These are phyloP conservation scores for Pichia sp. DNA, from an alignment of 1,139 yeast species.

Conservation along the genomic window DNA sequence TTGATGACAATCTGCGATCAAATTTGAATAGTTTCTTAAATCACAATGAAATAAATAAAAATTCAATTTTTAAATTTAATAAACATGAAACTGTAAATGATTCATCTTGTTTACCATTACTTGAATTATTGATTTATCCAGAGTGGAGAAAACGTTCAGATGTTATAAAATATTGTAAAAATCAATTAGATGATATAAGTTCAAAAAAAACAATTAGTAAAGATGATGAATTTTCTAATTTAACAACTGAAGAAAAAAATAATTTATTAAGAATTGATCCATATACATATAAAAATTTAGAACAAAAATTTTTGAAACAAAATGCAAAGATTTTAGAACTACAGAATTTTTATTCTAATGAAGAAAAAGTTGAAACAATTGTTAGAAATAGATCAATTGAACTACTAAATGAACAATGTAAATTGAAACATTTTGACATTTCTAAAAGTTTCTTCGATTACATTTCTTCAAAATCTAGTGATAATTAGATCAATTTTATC, in stretches of 20 bases:
- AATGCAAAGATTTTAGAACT: slow-evolving; percentile 28
- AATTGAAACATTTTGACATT: slow-evolving; percentile 18
- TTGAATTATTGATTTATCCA: slow-evolving; percentile 33
- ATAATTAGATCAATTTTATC: too few species aligned
- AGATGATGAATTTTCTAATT: slow-evolving; percentile 16
- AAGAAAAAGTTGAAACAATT: slow-evolving; percentile 35
- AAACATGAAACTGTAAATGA: slow-evolving; percentile 7
- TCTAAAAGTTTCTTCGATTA: neutral
- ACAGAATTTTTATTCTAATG: slow-evolving; percentile 34
- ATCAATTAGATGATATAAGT: slow-evolving; percentile 25
- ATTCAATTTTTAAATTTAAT: slow-evolving; percentile 20
- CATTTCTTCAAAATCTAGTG: neutral
- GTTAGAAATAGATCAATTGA: slow-evolving; percentile 32
- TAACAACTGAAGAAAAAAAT: slow-evolving; percentile 21
- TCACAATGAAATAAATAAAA: slow-evolving; percentile 22
- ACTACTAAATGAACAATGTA: slow-evolving; percentile 34
- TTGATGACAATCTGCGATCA: slow-evolving; percentile 39
- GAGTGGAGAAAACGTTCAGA: slow-evolving; percentile 37
- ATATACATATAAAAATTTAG: slow-evolving; percentile 36
- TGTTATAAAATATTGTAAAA: slow-evolving; percentile 35
- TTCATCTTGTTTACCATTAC: slow-evolving; percentile 30
- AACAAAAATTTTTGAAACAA: slow-evolving; percentile 26
- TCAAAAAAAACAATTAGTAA: slow-evolving; percentile 26
- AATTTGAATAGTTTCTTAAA: slow-evolving; percentile 32
- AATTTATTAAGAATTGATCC: slow-evolving; percentile 37